A percentile compares a stretch with the other conserved stretches of the same genome.
Evolutionary conservation across 768 basidiomycete genomes (phyloP).

Genomic region (Podaxis sp.): DNA sequence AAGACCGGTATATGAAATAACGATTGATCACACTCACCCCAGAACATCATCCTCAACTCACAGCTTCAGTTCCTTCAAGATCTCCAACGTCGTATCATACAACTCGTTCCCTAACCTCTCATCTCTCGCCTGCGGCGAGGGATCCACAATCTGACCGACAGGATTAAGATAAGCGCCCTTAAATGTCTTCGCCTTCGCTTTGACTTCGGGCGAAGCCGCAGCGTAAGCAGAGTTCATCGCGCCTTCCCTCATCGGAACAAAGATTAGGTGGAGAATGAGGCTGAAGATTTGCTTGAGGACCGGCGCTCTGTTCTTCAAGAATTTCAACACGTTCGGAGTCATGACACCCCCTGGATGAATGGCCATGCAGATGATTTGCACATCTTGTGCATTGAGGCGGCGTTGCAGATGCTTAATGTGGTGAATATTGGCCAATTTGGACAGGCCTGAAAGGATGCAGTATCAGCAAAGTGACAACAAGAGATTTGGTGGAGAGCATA

Average conservation of each 20-base stretch:
- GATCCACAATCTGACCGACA: conserved; percentile 27
- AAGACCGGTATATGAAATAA: no score
- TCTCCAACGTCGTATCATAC: conserved; percentile 36
- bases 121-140: conserved; percentile 29
- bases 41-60: not conserved
- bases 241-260: conserved; percentile 28
- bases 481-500: conserved; percentile 17
- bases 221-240: conserved; percentile 39
- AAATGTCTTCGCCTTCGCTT: conserved; percentile 29
- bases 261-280: conserved; percentile 15
- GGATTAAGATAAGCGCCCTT: conserved; percentile 40
- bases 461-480: not conserved
- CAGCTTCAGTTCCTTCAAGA: conserved; percentile 28
- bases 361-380: conserved; percentile 36
- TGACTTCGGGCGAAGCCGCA: conserved; percentile 36
- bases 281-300: conserved; percentile 14
- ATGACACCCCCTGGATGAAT: conserved; percentile 43
- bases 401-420: conserved; percentile 51
- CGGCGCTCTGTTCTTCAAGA: conserved; percentile 11
- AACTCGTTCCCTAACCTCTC: conserved; percentile 36
- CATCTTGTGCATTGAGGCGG: conserved; percentile 35
- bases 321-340: conserved; percentile 25
- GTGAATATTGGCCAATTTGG: conserved; percentile 52
- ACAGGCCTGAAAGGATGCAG: conserved; percentile 31
- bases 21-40: no score